Conservation (phyloP, 306 rosid species). For the Senna tora region DNA sequence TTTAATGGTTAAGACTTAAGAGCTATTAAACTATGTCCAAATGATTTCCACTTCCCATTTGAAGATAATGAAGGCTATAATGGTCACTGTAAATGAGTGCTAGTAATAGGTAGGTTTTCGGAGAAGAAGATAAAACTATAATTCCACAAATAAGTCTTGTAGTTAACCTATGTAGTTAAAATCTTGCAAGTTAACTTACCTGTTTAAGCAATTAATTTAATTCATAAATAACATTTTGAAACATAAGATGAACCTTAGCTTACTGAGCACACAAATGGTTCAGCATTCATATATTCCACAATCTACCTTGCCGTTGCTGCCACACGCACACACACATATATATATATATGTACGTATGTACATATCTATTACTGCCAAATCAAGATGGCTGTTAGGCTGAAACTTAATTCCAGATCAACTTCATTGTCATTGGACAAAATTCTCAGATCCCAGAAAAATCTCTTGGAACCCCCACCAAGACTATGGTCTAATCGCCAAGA, state of each 20-base stretch:
- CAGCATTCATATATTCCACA: background rate
- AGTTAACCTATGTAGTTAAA: too few relatives aligned
- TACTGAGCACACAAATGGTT: background rate
- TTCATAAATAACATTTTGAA: too few relatives aligned
- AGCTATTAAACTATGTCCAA: slow-evolving; percentile 19
- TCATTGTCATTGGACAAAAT: slow-evolving; percentile 36
- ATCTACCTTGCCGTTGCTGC: background rate
- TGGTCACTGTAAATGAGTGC: too few relatives aligned
- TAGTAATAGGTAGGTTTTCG: too few relatives aligned
- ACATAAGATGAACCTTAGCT: too few relatives aligned
- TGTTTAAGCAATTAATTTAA: too few relatives aligned
- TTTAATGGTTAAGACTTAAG: slow-evolving; percentile 27
- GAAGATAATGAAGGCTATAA: background rate
- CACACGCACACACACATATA: too few relatives aligned
- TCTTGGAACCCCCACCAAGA: slow-evolving; percentile 39
- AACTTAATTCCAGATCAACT: slow-evolving; percentile 22
- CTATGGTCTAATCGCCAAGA: slow-evolving; percentile 38
- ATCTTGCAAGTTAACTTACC: too few relatives aligned
- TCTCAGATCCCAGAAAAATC: slow-evolving; percentile 37
- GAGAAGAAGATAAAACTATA: too few relatives aligned
- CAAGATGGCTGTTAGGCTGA: slow-evolving; percentile 42
- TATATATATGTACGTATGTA: too few relatives aligned
- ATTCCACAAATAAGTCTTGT: too few relatives aligned
- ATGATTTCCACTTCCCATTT: background rate
- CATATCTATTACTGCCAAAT: slow-evolving; percentile 27